Conservation (phyloP, 1,284 basidiomycete genomes). For the Tilletia caries region DNA sequence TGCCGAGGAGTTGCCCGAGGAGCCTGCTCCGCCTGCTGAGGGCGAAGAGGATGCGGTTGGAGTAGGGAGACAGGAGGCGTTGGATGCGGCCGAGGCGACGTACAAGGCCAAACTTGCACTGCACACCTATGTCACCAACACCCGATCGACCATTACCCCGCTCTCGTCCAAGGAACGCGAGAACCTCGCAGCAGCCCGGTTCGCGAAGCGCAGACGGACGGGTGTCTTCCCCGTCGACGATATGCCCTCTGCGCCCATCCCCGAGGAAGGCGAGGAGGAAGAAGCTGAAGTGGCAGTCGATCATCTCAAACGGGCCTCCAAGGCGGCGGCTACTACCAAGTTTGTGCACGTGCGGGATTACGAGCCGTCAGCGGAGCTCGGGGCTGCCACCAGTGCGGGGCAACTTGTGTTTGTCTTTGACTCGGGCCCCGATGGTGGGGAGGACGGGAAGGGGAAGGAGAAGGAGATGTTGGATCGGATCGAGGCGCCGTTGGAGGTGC, state of each 20-base stretch:
- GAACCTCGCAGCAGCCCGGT: slow-evolving; percentile 23
- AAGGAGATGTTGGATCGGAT: not conserved
- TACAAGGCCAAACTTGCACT: not conserved
- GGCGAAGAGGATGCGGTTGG: slow-evolving; percentile 9
- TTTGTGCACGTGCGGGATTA: slow-evolving; percentile 42
- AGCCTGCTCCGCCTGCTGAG: slow-evolving; percentile 15
- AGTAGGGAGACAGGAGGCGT: slow-evolving; percentile 16
- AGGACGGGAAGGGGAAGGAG: slow-evolving; percentile 34
- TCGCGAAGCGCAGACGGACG: slow-evolving; percentile 39
- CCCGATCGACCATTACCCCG: not conserved
- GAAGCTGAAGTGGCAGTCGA: not conserved
- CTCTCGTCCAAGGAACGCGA: not conserved
- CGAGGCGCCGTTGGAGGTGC: slow-evolving; percentile 28
- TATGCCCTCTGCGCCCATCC: slow-evolving; percentile 14
- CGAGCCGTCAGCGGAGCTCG: slow-evolving; percentile 34
- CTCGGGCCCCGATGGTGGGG: slow-evolving; percentile 32
- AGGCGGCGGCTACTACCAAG: slow-evolving; percentile 27
- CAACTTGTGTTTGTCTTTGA: slow-evolving; percentile 41
- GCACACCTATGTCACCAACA: not conserved
- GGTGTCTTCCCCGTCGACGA: slow-evolving; percentile 35
- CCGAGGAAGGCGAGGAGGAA: slow-evolving; percentile 17
- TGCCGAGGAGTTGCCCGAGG: not conserved
- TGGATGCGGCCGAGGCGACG: not conserved
- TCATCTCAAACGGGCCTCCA: slow-evolving; percentile 22
- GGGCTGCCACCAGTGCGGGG: slow-evolving; percentile 27